A percentile compares a stretch with the other conserved stretches of the same genome.
These are phyloP conservation scores for Penicillium cinerascens DNA, from an alignment of 495 filamentous ascomycete species.

Conservation along the genomic window DNA sequence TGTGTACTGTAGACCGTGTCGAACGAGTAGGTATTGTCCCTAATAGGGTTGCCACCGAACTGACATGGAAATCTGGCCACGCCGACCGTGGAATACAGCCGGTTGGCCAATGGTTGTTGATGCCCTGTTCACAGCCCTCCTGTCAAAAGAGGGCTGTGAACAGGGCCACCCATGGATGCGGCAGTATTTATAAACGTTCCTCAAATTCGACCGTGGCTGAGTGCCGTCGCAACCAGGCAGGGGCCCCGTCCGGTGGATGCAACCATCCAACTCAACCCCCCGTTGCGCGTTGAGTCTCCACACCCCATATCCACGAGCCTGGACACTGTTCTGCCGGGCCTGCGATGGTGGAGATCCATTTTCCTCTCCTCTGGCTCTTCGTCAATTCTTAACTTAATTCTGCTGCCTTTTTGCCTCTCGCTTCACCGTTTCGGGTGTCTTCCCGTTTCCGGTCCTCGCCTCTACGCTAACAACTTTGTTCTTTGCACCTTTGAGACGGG, in stretches of 20 bases:
- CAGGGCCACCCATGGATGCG: background rate
- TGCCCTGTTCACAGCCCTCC: background rate
- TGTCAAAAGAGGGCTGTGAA: too few species aligned
- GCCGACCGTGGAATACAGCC: background rate
- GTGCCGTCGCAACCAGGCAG: background rate
- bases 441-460: background rate
- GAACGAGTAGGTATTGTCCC: background rate
- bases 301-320: background rate
- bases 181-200: background rate
- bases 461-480: background rate
- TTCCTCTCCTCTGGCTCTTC: background rate
- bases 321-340: background rate
- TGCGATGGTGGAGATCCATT: background rate
- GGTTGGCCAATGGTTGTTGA: background rate
- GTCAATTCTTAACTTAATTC: background rate
- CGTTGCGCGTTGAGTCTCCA: slow-evolving; percentile 3
- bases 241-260: background rate
- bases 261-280: background rate
- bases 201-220: background rate
- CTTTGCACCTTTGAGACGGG: background rate
- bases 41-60: background rate
- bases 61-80: background rate
- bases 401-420: background rate
- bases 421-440: background rate
- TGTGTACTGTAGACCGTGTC: background rate